Evolutionary conservation across 176 grass and related monocot genomes (phyloP).

Genomic region (Thalia dealbata): DNA sequence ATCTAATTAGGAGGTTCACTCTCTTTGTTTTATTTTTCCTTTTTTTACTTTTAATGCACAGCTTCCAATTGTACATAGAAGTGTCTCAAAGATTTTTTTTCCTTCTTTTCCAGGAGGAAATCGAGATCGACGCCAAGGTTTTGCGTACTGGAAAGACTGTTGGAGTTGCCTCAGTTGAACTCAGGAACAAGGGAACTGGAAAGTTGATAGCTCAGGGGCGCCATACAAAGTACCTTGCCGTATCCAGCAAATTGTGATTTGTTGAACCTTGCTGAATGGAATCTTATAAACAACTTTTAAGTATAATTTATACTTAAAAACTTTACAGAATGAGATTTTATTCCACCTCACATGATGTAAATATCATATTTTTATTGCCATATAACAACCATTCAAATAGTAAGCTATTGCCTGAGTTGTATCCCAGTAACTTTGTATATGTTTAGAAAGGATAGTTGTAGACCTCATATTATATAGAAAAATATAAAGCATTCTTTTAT

Average conservation of each 20-base stretch:
- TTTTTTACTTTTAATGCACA: background rate
- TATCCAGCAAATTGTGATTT: slow-evolving; percentile 68
- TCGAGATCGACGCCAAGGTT: slow-evolving; percentile 75
- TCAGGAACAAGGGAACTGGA: slow-evolving; percentile 63
- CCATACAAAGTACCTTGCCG: slow-evolving; percentile 76
- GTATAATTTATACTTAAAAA: too few species aligned
- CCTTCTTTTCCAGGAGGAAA: slow-evolving; percentile 74
- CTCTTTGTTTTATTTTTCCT: too few species aligned
- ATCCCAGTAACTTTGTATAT: too few species aligned
- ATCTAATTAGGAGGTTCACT: too few species aligned
- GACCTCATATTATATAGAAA: too few species aligned
- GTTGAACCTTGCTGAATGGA: background rate
- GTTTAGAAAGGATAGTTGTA: too few species aligned
- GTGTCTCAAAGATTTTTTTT: background rate
- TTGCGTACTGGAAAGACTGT: slow-evolving; percentile 57
- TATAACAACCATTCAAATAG: background rate
- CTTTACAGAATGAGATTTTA: too few species aligned
- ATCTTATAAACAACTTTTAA: too few species aligned
- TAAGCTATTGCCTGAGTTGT: background rate
- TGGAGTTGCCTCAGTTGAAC: slow-evolving; percentile 50
- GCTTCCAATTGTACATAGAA: background rate
- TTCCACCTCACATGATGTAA: too few species aligned
- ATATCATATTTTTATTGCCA: background rate
- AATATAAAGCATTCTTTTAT: background rate
- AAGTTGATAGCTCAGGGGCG: slow-evolving; percentile 79